A percentile compares a stretch with the other conserved stretches of the same genome.
phyloP scores from a whole-genome alignment of 73 alveolate species.

The Blepharisma japonicum region DNA sequence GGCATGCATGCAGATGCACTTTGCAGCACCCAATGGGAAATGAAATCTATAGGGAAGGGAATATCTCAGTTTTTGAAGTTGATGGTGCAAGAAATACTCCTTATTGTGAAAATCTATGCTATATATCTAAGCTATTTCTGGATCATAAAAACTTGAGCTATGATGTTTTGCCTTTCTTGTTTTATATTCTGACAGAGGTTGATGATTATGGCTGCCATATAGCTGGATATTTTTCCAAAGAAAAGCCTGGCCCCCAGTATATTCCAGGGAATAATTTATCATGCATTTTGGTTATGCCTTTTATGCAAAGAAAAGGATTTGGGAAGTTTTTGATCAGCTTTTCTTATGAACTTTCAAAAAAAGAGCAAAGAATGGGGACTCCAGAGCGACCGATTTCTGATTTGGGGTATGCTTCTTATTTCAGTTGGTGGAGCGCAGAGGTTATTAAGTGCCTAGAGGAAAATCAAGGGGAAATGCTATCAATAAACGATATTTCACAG shows the following conservation, averaged over 20 bases:
- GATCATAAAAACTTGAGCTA: constrained; percentile 85
- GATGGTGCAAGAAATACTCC: constrained; percentile 78
- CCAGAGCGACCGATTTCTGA: constrained; percentile 94
- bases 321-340: constrained; percentile 87
- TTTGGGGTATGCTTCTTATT: constrained; percentile 74
- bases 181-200: constrained; percentile 83
- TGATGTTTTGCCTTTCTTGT: constrained; percentile 84
- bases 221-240: constrained; percentile 78
- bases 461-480: constrained; percentile 34
- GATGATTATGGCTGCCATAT: constrained; percentile 77
- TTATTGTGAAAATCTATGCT: constrained; percentile 86
- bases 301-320: constrained; percentile 87
- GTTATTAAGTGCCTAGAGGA: constrained; percentile 42
- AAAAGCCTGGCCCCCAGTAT: constrained; percentile 27
- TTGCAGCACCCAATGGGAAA: constrained; percentile 55
- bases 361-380: constrained; percentile 75
- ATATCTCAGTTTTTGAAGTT: constrained; percentile 75
- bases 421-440: constrained; percentile 57
- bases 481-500: constrained; percentile 44
- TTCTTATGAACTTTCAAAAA: constrained; percentile 72
- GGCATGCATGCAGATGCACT: constrained; percentile 41
- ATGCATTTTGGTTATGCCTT: constrained; percentile 67
- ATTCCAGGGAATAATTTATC: constrained; percentile 34
- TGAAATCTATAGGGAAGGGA: constrained; percentile 67
- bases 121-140: constrained; percentile 85